These are phyloP conservation scores for Pichia sp. DNA, from an alignment of 1,139 yeast genomes.

Conservation along the genomic window DNA sequence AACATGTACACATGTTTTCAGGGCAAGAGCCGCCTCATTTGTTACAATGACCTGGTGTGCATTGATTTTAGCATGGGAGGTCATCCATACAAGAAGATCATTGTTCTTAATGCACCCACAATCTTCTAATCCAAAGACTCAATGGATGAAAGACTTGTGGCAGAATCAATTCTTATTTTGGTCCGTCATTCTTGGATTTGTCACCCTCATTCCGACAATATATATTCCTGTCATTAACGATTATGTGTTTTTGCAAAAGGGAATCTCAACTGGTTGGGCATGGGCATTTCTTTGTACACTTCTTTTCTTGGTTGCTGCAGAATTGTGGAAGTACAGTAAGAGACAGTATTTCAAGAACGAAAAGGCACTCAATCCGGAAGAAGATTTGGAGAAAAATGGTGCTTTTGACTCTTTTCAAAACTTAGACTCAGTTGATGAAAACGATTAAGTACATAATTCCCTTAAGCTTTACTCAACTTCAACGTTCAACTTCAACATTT, in stretches of 20 bases:
- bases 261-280: slow-evolving; percentile 84
- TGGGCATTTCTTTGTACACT: slow-evolving; percentile 61
- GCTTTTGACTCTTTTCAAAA: no score
- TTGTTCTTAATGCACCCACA: slow-evolving; percentile 74
- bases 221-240: slow-evolving; percentile 84
- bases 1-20: slow-evolving; percentile 61
- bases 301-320: slow-evolving; percentile 58
- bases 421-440: no score
- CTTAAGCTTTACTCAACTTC: no score
- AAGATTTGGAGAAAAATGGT: slow-evolving; percentile 46
- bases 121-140: slow-evolving; percentile 55
- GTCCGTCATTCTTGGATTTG: slow-evolving; percentile 71
- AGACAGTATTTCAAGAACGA: slow-evolving; percentile 43
- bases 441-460: no score
- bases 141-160: slow-evolving; percentile 62
- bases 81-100: slow-evolving; percentile 70
- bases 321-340: slow-evolving; percentile 64
- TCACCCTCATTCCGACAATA: slow-evolving; percentile 74
- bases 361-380: slow-evolving; percentile 49
- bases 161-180: slow-evolving; percentile 74
- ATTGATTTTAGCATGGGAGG: slow-evolving; percentile 84
- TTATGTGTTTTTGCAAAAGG: slow-evolving; percentile 69
- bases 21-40: slow-evolving; percentile 78
- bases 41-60: slow-evolving; percentile 92
- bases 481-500: no score